Evolutionary conservation across 2,329 filamentous ascomycete genomes (phyloP), one percentile per base, ranked within the genome.

Genomic region (Didymella glomerata): DNA sequence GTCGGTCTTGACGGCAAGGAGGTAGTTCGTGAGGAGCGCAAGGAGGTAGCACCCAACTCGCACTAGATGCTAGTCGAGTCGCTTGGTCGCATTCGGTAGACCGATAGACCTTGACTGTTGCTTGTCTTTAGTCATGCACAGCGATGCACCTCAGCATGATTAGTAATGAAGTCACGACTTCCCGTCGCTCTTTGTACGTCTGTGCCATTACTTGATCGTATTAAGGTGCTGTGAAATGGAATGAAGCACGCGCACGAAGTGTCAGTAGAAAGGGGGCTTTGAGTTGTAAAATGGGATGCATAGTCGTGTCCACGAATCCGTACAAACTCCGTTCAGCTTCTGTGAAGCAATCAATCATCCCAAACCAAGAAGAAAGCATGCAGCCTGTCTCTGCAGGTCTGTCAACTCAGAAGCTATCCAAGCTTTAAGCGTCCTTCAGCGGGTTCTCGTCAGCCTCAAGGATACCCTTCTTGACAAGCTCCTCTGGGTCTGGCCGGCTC

Each of bases 401-500:
- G 24, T 18, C n/a, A 16, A 9, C 11, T 14, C 44, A 18, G 13
- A n/a, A 14, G 22, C 16, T 14, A 4, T 28, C 8, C 18, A n/a
- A 24, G 36, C 20, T 20, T 53, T 61, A 73, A 20, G 48, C 59
- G 20, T 74, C 70, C 60, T 71, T 75, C 38, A 74, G 42, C 8
- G 73, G 73, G 36, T 71, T 73, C 68, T 76, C 74, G 4, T 73
- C 71, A 16, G 60, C 73, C n/a, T 72, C 87, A 64, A 97, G 80
- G 54, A 97, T 91, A 5, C 93, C 93, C 67, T 90, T 88, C 71
- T 90, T 88, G 57, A 97, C 83, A 63, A 97, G 81, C 49, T 90
- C 84, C 66, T 93, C 91, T 11, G 91, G 90, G 34, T 86, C 83
- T 1, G 93, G 93, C 20, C 93, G 85, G 69, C 89, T 85, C 71